phyloP scores from a whole-genome alignment of 148 eudicot genomes.

The Dianthus caryophyllus region DNA sequence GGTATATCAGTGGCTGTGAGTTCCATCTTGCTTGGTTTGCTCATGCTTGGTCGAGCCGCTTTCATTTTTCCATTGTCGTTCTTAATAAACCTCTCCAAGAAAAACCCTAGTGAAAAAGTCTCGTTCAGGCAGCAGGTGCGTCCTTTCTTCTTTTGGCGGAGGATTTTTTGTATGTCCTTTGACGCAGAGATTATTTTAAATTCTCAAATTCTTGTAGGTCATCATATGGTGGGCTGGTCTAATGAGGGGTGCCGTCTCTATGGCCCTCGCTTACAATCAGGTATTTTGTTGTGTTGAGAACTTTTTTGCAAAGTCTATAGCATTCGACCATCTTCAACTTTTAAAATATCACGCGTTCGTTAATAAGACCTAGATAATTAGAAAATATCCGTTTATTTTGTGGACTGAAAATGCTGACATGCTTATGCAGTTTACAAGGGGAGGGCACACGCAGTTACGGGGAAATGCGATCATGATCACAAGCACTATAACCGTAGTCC shows the following conservation, averaged over 20 bases:
- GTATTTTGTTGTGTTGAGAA: conserved; percentile 27
- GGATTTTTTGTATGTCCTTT: not conserved
- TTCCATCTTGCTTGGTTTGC: conserved; percentile 56
- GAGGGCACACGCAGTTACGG: conserved; percentile 55
- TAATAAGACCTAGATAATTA: not conserved
- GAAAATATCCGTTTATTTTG: not conserved
- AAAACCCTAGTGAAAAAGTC: conserved; percentile 43
- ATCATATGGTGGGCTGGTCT: conserved; percentile 99
- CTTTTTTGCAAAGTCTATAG: not conserved
- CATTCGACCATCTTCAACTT: not conserved
- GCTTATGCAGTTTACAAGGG: conserved; percentile 59
- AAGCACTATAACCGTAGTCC: conserved; percentile 69
- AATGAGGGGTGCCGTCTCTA: conserved; percentile 96
- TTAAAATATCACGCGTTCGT: not conserved
- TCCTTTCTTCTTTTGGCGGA: not conserved
- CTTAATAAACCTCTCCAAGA: conserved; percentile 53
- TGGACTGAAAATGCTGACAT: not conserved
- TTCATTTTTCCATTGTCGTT: conserved; percentile 83
- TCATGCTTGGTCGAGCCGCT: conserved; percentile 82
- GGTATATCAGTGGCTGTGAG: conserved; percentile 73
- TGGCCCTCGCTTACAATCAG: conserved; percentile 97
- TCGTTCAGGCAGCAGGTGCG: conserved; percentile 64
- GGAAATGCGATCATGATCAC: conserved; percentile 84
- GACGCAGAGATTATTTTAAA: not conserved
- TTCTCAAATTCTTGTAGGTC: conserved; percentile 35